Base-by-base conservation (phyloP, 2,329 filamentous ascomycete species). In the Neofusicoccum parvum region DNA sequence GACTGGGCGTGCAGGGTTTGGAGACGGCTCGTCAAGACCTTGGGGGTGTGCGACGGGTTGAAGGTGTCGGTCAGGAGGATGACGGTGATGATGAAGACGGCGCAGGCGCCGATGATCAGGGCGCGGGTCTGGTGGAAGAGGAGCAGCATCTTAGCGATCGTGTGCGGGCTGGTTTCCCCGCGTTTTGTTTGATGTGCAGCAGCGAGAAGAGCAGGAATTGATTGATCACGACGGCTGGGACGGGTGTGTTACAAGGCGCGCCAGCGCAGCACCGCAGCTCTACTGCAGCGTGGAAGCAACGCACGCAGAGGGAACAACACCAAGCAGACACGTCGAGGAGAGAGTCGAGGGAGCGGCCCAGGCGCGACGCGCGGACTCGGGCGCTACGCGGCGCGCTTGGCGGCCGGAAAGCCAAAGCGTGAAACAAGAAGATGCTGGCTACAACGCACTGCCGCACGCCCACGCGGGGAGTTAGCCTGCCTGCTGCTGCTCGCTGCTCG, bases 41-140 rank as follows among this genome's bases (percentile, higher is more conserved):
- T 32, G 6, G 15, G 12, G 11, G 59, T 43, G 36, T 37, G 59
- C 17, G 59, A 39, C 23, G 53, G 54, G 6, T 32, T 15, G 37
- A 63, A 20, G 14, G 41, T 34, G 37, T 50, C 48, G 23, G 36
- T 53, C 17, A 50, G 48, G 23, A 63, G n/a, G 7, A 15, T 6
- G 14, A 48, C 60, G 39, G 34, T 11, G 23, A 63, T 48, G 60
- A 50, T 27, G 20, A 63, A 63, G 27, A 53, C 23, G 60, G 41
- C 23, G 60, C 49, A n/a, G 20, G 49, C 46, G 48, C 46, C 60
- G 37, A 51, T 7, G 23, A 53, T 9, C 23, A 63, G 60, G 48
- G 48, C 48, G 48, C 60, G 60, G 37, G 60, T 53, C 32, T 63
- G 37, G 45, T 45, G 60, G 60, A 51, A 53, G 23, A n/a, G 23